A percentile compares a stretch with the other conserved stretches of the same genome.
These are phyloP conservation scores for Arthrobotrys entomopaga DNA, from an alignment of 2,329 filamentous ascomycete genomes.

Conservation along the genomic window DNA sequence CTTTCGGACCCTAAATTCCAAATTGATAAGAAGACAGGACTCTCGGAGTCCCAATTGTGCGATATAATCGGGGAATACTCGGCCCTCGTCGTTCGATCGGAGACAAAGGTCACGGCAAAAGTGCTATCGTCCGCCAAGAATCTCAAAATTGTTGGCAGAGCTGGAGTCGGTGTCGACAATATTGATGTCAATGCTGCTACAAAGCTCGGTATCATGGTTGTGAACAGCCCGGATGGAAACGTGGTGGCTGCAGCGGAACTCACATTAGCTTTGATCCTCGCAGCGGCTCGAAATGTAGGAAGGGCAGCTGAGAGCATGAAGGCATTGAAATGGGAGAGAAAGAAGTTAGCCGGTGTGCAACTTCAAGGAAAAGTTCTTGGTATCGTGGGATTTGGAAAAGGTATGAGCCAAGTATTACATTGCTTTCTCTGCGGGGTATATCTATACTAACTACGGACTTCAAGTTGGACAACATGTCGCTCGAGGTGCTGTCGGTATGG, in stretches of 20 bases:
- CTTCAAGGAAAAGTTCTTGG: slow-evolving; percentile 80
- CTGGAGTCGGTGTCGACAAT: slow-evolving; percentile 85
- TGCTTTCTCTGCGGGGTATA: neutral
- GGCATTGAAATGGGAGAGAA: slow-evolving; percentile 76
- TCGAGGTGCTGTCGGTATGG: slow-evolving; percentile 78
- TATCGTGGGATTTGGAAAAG: slow-evolving; percentile 83
- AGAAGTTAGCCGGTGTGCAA: slow-evolving; percentile 78
- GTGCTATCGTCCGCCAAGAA: slow-evolving; percentile 74
- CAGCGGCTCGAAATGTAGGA: slow-evolving; percentile 77
- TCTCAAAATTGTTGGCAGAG: slow-evolving; percentile 80
- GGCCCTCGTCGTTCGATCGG: slow-evolving; percentile 80
- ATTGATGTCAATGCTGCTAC: slow-evolving; percentile 80
- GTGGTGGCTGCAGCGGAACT: slow-evolving; percentile 83
- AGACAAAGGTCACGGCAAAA: slow-evolving; percentile 79
- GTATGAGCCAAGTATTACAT: slow-evolving; percentile 59
- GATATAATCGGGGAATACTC: slow-evolving; percentile 77
- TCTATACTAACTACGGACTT: neutral
- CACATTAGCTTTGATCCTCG: slow-evolving; percentile 78
- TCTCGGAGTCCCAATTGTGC: slow-evolving; percentile 73
- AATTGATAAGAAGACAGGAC: slow-evolving; percentile 73
- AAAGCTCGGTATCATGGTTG: slow-evolving; percentile 77
- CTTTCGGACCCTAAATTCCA: slow-evolving; percentile 72
- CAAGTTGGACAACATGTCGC: slow-evolving; percentile 80
- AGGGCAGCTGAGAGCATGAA: slow-evolving; percentile 66
- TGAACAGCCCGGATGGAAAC: slow-evolving; percentile 82